Evolutionary conservation across 495 filamentous ascomycete genomes (phyloP).

Genomic region (Annulohypoxylon moriforme): DNA sequence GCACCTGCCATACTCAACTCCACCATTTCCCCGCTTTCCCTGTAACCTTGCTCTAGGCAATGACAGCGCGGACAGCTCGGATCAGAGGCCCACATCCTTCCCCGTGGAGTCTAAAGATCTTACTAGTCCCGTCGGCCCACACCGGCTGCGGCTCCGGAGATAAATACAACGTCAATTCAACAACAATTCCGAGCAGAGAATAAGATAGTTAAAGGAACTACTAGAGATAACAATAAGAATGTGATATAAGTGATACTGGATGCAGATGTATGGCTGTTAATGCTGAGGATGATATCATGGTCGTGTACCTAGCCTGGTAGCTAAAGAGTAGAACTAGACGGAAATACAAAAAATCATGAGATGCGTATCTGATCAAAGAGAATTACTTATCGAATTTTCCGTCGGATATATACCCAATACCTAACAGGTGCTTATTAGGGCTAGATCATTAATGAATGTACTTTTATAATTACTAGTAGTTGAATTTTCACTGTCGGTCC

Average conservation of each 20-base stretch:
- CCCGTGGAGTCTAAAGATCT: not conserved
- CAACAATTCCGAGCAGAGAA: not conserved
- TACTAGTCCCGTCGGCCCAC: not conserved
- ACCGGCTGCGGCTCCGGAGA: not conserved
- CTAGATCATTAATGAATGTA: too few relatives aligned
- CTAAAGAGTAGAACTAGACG: too few relatives aligned
- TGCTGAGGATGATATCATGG: not conserved
- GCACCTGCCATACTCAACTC: not conserved
- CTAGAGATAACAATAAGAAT: not conserved
- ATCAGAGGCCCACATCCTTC: not conserved
- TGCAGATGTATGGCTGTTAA: not conserved
- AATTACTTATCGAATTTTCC: too few relatives aligned
- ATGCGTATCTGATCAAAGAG: too few relatives aligned
- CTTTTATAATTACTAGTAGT: too few relatives aligned
- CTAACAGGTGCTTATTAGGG: too few relatives aligned
- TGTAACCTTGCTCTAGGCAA: not conserved
- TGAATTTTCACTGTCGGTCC: too few relatives aligned
- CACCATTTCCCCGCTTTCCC: not conserved
- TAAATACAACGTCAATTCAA: constrained; percentile 2
- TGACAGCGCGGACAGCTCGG: not conserved
- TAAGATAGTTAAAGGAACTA: not conserved
- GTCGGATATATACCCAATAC: too few relatives aligned
- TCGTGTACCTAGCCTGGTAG: too few relatives aligned
- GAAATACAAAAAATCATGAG: too few relatives aligned
- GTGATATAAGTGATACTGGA: not conserved